Conservation (phyloP, 2,329 filamentous ascomycete genomes). For the Myrmaecium sp. region DNA sequence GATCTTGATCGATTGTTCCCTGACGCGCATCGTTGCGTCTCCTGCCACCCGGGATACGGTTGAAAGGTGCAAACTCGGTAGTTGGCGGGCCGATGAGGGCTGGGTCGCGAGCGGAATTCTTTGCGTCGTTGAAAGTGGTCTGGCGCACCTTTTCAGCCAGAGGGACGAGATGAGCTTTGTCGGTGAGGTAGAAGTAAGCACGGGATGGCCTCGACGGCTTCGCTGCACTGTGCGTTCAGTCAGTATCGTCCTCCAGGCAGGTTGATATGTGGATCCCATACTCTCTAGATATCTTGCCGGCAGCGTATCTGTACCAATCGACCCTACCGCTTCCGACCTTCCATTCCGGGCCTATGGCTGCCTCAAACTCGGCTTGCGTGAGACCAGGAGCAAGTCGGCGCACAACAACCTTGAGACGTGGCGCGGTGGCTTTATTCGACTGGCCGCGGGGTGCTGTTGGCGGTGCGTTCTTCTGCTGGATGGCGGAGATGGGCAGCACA, state of each 20-base stretch:
- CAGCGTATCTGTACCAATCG: conserved; percentile 62
- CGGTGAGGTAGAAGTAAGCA: conserved; percentile 69
- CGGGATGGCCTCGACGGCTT: conserved; percentile 70
- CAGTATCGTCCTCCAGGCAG: neutral
- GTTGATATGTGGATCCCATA: conserved; percentile 32
- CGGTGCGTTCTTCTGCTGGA: conserved; percentile 19
- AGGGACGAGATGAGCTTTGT: conserved; percentile 45
- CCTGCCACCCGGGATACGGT: conserved; percentile 61
- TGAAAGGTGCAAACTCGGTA: conserved; percentile 70
- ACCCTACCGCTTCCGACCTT: conserved; percentile 62
- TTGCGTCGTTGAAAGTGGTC: conserved; percentile 63
- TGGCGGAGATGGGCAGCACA: conserved; percentile 17
- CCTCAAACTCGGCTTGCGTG: conserved; percentile 60
- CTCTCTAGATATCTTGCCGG: conserved; percentile 72
- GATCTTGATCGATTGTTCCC: conserved; percentile 90
- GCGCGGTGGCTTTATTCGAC: conserved; percentile 29
- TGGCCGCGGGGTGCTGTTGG: conserved; percentile 11
- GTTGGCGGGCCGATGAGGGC: conserved; percentile 62
- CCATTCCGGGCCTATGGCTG: conserved; percentile 64
- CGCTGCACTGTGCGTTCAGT: conserved; percentile 23
- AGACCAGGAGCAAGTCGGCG: conserved; percentile 75
- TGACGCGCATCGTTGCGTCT: conserved; percentile 67
- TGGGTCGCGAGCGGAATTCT: conserved; percentile 53
- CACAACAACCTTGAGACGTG: conserved; percentile 69
- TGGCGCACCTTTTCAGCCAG: conserved; percentile 56